Evolutionary conservation across 495 filamentous ascomycete species (phyloP).

Genomic region (Penicillium arizonense): DNA sequence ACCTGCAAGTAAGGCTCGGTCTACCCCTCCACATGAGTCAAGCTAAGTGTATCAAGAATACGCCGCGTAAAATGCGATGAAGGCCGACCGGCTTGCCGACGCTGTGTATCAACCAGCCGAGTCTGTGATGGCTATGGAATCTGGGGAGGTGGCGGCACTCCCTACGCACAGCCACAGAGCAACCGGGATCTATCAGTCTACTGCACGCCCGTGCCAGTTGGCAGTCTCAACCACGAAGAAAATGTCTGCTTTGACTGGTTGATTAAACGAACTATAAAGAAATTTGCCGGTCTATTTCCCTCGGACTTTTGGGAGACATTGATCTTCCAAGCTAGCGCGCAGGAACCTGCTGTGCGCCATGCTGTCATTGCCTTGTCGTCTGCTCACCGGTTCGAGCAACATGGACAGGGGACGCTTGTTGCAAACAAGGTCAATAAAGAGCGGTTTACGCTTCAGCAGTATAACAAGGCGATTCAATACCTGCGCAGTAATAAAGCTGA

Average conservation of each 20-base stretch:
- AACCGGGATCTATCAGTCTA: conserved; percentile 18
- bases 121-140: conserved; percentile 58
- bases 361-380: conserved; percentile 64
- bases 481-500: neutral
- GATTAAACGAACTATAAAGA: conserved; percentile 51
- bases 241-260: conserved; percentile 60
- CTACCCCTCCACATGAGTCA: neutral
- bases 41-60: conserved; percentile 18
- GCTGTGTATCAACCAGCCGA: conserved; percentile 54
- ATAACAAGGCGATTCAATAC: conserved; percentile 23
- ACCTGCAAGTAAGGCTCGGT: conserved; percentile 25
- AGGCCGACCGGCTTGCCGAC: conserved; percentile 48
- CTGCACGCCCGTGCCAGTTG: conserved; percentile 18
- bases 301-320: conserved; percentile 59
- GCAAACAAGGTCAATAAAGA: conserved; percentile 7
- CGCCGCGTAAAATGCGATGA: conserved; percentile 61
- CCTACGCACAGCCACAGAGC: conserved; percentile 24
- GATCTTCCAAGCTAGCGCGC: conserved; percentile 58
- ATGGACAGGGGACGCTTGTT: conserved; percentile 3
- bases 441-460: conserved; percentile 19
- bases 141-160: conserved; percentile 45
- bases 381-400: conserved; percentile 48
- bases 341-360: conserved; percentile 61
- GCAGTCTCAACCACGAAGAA: conserved; percentile 39
- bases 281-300: conserved; percentile 61